phyloP scores from a whole-genome alignment of 805 yeast species.

The Candida ortonii region DNA sequence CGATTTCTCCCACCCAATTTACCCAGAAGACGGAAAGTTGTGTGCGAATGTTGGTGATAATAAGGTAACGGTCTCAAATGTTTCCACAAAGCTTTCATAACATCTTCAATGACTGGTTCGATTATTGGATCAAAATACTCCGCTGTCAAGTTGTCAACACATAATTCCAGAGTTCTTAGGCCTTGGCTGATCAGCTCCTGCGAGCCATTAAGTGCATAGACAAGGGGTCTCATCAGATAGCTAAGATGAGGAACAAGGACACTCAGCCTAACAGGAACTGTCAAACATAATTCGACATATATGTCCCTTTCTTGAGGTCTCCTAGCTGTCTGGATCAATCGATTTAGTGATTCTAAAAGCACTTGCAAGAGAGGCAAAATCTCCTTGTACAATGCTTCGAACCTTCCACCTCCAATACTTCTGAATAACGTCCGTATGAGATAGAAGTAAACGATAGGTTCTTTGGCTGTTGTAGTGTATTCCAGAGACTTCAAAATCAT shows the following conservation, averaged over 20 bases:
- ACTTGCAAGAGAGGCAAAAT: conserved; percentile 89
- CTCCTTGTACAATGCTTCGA: conserved; percentile 88
- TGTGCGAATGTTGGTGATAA: conserved; percentile 92
- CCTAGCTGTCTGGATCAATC: conserved; percentile 77
- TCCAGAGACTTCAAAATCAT: conserved; percentile 78
- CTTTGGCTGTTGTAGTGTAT: conserved; percentile 79
- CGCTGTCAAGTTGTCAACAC: conserved; percentile 94
- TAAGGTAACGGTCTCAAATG: conserved; percentile 90
- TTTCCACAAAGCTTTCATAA: conserved; percentile 89
- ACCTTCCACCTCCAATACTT: conserved; percentile 95
- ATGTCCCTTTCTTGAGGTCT: conserved; percentile 89
- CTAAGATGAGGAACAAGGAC: conserved; percentile 91
- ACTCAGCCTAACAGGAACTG: conserved; percentile 92
- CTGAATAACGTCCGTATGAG: conserved; percentile 85
- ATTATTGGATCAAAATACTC: conserved; percentile 96
- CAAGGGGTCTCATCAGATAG: conserved; percentile 86
- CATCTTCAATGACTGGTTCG: conserved; percentile 93
- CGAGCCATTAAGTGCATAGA: conserved; percentile 82
- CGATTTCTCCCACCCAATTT: conserved; percentile 96
- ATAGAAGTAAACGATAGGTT: conserved; percentile 87
- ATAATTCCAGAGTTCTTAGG: conserved; percentile 85
- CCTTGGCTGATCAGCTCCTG: conserved; percentile 95
- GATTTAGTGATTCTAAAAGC: conserved; percentile 78
- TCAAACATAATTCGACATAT: conserved; percentile 89
- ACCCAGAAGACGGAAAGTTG: conserved; percentile 89